Percentiles rank a stretch among this genome's conserved stretches.
Evolutionary conservation across 2,329 filamentous ascomycete species (phyloP).

Genomic region (Aspergillus amoenus): DNA sequence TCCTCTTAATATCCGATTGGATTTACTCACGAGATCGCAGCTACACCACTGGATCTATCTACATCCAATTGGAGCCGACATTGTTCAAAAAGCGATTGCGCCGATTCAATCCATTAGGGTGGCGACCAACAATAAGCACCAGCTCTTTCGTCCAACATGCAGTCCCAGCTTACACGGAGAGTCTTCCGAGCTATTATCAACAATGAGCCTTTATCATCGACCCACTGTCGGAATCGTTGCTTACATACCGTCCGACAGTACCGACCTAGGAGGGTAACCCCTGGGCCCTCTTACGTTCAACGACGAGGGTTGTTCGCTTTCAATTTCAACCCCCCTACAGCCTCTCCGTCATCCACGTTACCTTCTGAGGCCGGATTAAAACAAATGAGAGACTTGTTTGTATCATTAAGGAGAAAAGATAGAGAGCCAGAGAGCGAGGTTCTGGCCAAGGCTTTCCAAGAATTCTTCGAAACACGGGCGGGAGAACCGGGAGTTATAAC

Average conservation of each 20-base stretch:
- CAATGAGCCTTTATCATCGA: conserved; percentile 43
- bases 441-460: conserved; percentile 63
- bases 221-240: conserved; percentile 37
- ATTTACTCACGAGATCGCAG: not conserved
- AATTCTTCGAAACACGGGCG: conserved; percentile 61
- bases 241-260: conserved; percentile 30
- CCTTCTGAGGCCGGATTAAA: conserved; percentile 63
- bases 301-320: conserved; percentile 36
- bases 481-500: conserved; percentile 55
- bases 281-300: conserved; percentile 36
- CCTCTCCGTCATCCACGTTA: conserved; percentile 58
- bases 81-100: not conserved
- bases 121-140: not conserved
- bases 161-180: conserved; percentile 44
- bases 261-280: conserved; percentile 30
- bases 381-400: conserved; percentile 67
- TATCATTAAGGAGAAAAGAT: conserved; percentile 61
- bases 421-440: conserved; percentile 65
- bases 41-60: not conserved
- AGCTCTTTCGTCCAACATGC: conserved; percentile 33
- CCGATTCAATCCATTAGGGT: not conserved
- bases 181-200: conserved; percentile 48
- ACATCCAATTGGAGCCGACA: not conserved
- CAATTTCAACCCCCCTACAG: conserved; percentile 44
- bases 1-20: conserved; percentile 12